Evolutionary conservation across 192 early-diverging fungal genomes (phyloP).

Genomic region (Coemansia sp.): DNA sequence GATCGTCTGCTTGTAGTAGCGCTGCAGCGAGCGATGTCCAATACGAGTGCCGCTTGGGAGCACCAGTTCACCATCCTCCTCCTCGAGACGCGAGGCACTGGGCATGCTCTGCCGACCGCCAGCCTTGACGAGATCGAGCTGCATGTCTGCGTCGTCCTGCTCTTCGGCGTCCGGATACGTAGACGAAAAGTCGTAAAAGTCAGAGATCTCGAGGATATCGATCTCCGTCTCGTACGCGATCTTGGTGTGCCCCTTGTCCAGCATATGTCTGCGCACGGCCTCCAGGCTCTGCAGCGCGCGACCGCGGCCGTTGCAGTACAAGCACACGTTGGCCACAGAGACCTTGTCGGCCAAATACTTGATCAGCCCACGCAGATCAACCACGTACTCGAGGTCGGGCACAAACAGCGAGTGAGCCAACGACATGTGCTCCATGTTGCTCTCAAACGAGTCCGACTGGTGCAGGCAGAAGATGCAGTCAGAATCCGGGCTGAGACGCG

Average conservation of each 20-base stretch:
- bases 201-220: slow-evolving; percentile 88
- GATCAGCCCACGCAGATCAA: slow-evolving; percentile 86
- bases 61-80: slow-evolving; percentile 85
- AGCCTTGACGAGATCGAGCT: slow-evolving; percentile 24
- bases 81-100: slow-evolving; percentile 58
- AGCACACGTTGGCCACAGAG: slow-evolving; percentile 91
- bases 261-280: slow-evolving; percentile 95
- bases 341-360: slow-evolving; percentile 95
- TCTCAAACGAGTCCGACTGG: slow-evolving; percentile 63
- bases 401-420: slow-evolving; percentile 92
- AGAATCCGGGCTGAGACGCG: slow-evolving; percentile 62
- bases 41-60: slow-evolving; percentile 82
- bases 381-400: slow-evolving; percentile 94
- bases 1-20: slow-evolving; percentile 87
- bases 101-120: slow-evolving; percentile 22
- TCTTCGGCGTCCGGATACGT: slow-evolving; percentile 73
- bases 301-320: slow-evolving; percentile 95
- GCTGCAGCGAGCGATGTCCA: slow-evolving; percentile 79
- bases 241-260: slow-evolving; percentile 95
- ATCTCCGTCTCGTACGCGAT: slow-evolving; percentile 94
- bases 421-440: slow-evolving; percentile 93
- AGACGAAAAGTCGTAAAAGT: slow-evolving; percentile 96
- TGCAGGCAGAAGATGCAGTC: slow-evolving; percentile 96
- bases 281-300: slow-evolving; percentile 81
- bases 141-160: slow-evolving; percentile 49